phyloP scores from a whole-genome alignment of 257 asterid species.

The Hygrophila difformis region DNA sequence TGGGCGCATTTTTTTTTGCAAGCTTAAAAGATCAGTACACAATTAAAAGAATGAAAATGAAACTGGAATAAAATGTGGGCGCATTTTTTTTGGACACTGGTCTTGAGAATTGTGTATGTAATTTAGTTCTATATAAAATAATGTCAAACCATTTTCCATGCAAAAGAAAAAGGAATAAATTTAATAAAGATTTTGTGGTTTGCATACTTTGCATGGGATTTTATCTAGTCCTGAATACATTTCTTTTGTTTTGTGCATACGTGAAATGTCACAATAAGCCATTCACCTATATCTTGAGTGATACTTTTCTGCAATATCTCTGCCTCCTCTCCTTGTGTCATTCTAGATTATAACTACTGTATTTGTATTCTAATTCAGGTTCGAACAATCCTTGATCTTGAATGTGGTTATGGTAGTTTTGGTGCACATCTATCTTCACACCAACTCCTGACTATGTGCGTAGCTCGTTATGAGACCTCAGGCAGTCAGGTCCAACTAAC shows the following conservation, averaged over 20 bases:
- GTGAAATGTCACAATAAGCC: too few species aligned
- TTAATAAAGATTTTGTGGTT: too few species aligned
- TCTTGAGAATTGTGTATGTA: conserved; percentile 1
- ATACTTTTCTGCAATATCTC: not conserved
- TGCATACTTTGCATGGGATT: too few species aligned
- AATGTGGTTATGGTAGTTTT: conserved; percentile 97
- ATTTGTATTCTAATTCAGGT: conserved; percentile 37
- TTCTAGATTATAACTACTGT: conserved; percentile 22
- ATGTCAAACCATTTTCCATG: not conserved
- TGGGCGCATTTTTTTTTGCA: too few species aligned
- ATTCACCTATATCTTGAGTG: too few species aligned
- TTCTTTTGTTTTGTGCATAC: not conserved
- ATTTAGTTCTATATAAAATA: not conserved
- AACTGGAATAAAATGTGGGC: too few species aligned
- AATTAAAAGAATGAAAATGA: too few species aligned
- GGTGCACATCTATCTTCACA: conserved; percentile 85
- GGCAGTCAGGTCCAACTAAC: conserved; percentile 99
- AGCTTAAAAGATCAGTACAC: not conserved
- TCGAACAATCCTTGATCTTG: conserved; percentile 80
- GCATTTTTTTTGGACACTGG: not conserved
- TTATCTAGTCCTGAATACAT: too few species aligned
- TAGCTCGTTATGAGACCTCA: conserved; percentile 90
- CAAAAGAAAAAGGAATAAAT: not conserved
- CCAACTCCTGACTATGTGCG: conserved; percentile 78
- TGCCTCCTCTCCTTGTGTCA: not conserved